Percentiles rank a stretch among this genome's conserved stretches.
Conservation (phyloP, 345 rosid genomes). For the Limnanthes douglasii region DNA sequence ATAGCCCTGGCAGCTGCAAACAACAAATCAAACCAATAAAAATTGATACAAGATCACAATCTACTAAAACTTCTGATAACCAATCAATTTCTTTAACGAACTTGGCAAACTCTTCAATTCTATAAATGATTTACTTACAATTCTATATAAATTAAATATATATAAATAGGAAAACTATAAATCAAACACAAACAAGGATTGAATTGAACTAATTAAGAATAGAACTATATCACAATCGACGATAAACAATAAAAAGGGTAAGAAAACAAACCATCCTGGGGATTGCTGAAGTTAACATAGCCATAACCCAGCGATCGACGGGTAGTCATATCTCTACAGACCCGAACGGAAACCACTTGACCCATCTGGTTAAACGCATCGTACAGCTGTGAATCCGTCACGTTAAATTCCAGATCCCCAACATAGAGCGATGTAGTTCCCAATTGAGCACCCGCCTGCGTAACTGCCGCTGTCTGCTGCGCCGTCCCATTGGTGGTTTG, state of each 20-base stretch:
- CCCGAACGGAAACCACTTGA: slow-evolving; percentile 71
- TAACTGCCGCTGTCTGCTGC: slow-evolving; percentile 5
- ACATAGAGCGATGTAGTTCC: slow-evolving; percentile 79
- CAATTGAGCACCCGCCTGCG: slow-evolving; percentile 23
- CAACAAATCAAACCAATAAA: no score
- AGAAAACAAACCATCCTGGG: slow-evolving; percentile 53
- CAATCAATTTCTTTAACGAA: no score
- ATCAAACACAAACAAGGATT: no score
- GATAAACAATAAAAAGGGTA: no score
- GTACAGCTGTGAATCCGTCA: slow-evolving; percentile 70
- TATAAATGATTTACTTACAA: no score
- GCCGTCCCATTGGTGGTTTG: slow-evolving; percentile 15
- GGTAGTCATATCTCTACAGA: slow-evolving; percentile 60
- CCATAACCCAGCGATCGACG: slow-evolving; percentile 87
- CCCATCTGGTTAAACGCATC: slow-evolving; percentile 78
- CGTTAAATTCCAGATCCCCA: slow-evolving; percentile 73
- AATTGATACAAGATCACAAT: no score
- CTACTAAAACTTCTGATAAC: no score
- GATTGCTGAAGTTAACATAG: slow-evolving; percentile 62
- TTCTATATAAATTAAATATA: no score
- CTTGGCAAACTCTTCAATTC: no score
- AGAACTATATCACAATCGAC: no score
- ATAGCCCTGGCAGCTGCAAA: slow-evolving; percentile 71
- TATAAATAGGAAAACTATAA: no score
- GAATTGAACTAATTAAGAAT: no score